Percentiles rank a stretch among this genome's conserved stretches.
Conservation (phyloP, 1,284 basidiomycete genomes). For the Flammula alnicola region DNA sequence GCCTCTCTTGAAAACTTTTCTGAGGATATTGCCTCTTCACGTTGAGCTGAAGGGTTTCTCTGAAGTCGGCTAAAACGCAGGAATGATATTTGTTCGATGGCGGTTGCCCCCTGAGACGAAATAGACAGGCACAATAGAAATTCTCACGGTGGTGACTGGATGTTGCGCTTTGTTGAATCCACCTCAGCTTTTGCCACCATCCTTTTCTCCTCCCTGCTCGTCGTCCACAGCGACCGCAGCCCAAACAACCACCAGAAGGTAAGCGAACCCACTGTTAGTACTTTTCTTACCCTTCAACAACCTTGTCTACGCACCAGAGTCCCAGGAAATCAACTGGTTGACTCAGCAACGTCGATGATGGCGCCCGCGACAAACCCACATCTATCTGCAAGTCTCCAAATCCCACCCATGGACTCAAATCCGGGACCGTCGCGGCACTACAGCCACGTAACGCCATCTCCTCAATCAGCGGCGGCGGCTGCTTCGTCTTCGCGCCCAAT, state of each 20-base stretch:
- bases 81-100: too few relatives aligned
- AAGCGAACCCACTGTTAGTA: background rate
- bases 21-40: too few relatives aligned
- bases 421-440: slow-evolving; percentile 20
- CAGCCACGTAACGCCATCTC: slow-evolving; percentile 6
- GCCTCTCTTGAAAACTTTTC: too few relatives aligned
- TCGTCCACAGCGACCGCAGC: slow-evolving; percentile 14
- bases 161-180: slow-evolving; percentile 25
- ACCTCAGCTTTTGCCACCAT: slow-evolving; percentile 12
- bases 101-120: too few relatives aligned
- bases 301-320: background rate
- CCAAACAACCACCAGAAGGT: slow-evolving; percentile 1
- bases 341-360: slow-evolving; percentile 24
- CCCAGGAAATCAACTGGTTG: slow-evolving; percentile 12
- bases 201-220: slow-evolving; percentile 14
- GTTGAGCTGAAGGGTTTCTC: too few relatives aligned
- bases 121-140: slow-evolving; percentile 8
- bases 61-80: too few relatives aligned
- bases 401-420: slow-evolving; percentile 19
- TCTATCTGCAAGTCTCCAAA: slow-evolving; percentile 23
- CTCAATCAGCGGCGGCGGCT: slow-evolving; percentile 13
- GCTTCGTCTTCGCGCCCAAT: slow-evolving; percentile 21
- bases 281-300: background rate
- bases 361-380: slow-evolving; percentile 16
- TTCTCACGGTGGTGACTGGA: slow-evolving; percentile 20